Evolutionary conservation across 2,329 filamentous ascomycete species (phyloP), one percentile per base, ranked within the genome.

Genomic region (Pseudogymnoascus sp.): DNA sequence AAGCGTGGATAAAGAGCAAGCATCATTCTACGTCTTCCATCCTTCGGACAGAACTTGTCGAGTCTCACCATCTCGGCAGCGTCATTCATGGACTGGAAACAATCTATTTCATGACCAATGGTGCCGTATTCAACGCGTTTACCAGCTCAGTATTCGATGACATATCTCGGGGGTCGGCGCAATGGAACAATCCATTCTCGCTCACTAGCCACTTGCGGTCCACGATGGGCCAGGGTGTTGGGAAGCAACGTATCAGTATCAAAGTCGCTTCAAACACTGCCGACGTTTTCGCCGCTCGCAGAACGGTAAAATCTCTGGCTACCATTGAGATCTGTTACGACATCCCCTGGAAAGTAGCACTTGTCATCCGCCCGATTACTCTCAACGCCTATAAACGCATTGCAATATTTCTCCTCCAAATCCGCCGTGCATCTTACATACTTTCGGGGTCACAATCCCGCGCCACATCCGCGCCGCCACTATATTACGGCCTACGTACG

Each of bases 111-210:
- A 88, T 89, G 75, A 84, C 83, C 15, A 87, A 97, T 69, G 90
- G 91, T 1, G 82, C 85, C 0, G 77, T 86, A 0, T 83, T 88
- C 1, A 83, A 88, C 56, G 75, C 77, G 0, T 88, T 96, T 68
- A 83, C 88, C 11, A 80, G 81, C 26, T 82, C 83, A 11, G 74
- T 97, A 1, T 96, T 96, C 71, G 83, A 87, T 63, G 86, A 88
- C 59, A 82, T 97, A 50, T 89, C 95, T 68, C 79, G 77, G 1
- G 70, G 81, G 15, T 80, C 77, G 71, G 74, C 71, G 5, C 77
- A 77, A 37, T 97, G 92, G 93, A 87, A 88, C 65, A 91, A 97
- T 72, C 84, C 87, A 19, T 96, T 93, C 70, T 81, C 89, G 0
- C 78, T 97, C 29, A 95, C 89, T 0, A 90, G 93, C 67, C 76